A percentile compares a stretch with the other conserved stretches of the same genome.
These are phyloP conservation scores for Ensete ventricosum DNA, from an alignment of 176 grass and related monocot genomes.

Conservation along the genomic window DNA sequence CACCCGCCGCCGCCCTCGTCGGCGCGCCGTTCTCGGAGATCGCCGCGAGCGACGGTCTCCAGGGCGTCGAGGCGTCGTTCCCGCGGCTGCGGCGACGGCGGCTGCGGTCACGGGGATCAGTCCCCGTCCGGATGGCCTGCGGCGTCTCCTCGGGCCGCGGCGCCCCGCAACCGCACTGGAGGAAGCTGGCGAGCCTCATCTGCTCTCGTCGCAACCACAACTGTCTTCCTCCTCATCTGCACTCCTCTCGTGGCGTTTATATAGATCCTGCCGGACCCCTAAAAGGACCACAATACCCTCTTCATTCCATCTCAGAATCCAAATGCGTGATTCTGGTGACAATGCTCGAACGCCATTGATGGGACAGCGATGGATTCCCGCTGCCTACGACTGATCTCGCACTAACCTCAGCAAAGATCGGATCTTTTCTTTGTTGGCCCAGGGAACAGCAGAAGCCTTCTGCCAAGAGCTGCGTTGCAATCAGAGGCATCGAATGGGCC, in stretches of 20 bases:
- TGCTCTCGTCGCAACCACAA: too few relatives aligned
- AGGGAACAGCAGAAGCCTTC: neutral
- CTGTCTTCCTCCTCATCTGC: neutral
- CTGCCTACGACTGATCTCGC: neutral
- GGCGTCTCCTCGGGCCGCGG: neutral
- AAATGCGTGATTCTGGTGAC: neutral
- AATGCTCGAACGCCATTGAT: neutral
- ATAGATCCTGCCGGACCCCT: neutral
- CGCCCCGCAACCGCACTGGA: neutral
- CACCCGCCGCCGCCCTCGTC: neutral
- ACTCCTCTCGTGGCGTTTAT: neutral
- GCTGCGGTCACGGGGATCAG: neutral
- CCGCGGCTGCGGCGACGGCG: neutral
- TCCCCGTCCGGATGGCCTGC: neutral
- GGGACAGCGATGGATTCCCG: neutral
- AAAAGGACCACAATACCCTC: neutral
- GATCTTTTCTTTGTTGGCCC: neutral
- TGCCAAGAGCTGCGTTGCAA: neutral
- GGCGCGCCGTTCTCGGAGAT: neutral
- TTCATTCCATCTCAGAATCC: too few relatives aligned
- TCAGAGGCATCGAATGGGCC: neutral
- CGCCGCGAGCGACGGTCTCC: constrained; percentile 6
- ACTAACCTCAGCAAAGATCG: neutral
- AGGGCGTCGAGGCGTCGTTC: neutral
- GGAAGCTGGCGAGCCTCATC: constrained; percentile 1